Conservation (phyloP, 805 yeast genomes). For the Danielia reshetovae region DNA sequence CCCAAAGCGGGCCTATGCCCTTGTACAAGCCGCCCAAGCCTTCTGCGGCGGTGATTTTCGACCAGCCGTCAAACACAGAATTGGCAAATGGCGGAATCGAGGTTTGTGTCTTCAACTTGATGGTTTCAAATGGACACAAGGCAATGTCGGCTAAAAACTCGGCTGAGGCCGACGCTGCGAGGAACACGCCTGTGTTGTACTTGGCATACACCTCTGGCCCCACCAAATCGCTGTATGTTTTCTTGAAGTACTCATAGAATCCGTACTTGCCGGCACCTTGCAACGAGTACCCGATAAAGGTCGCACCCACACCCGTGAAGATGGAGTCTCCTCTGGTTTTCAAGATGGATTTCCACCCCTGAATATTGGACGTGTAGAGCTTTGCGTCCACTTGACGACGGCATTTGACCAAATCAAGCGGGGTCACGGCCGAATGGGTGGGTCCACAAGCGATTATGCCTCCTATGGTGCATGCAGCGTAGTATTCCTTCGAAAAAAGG, state of each 20-base stretch:
- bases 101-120: constrained; percentile 92
- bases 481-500: constrained; percentile 60
- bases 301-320: constrained; percentile 89
- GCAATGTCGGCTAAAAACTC: constrained; percentile 89
- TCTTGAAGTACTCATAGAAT: constrained; percentile 86
- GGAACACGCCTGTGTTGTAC: constrained; percentile 68
- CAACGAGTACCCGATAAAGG: constrained; percentile 85
- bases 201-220: constrained; percentile 60
- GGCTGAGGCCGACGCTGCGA: constrained; percentile 89
- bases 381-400: constrained; percentile 81
- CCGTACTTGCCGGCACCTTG: constrained; percentile 99
- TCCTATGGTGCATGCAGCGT: constrained; percentile 69
- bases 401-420: constrained; percentile 89
- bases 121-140: constrained; percentile 92
- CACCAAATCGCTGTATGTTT: constrained; percentile 61
- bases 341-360: constrained; percentile 77
- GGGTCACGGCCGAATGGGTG: constrained; percentile 90
- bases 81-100: constrained; percentile 81
- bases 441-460: constrained; percentile 94
- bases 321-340: constrained; percentile 75
- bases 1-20: constrained; percentile 91
- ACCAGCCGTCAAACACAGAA: constrained; percentile 61
- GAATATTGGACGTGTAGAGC: constrained; percentile 70
- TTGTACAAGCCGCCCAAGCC: constrained; percentile 77
- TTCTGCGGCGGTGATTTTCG: constrained; percentile 59